These are phyloP conservation scores for Ophiognomonia clavigignenti-juglandacearum DNA, from an alignment of 2,329 filamentous ascomycete species.

Conservation along the genomic window DNA sequence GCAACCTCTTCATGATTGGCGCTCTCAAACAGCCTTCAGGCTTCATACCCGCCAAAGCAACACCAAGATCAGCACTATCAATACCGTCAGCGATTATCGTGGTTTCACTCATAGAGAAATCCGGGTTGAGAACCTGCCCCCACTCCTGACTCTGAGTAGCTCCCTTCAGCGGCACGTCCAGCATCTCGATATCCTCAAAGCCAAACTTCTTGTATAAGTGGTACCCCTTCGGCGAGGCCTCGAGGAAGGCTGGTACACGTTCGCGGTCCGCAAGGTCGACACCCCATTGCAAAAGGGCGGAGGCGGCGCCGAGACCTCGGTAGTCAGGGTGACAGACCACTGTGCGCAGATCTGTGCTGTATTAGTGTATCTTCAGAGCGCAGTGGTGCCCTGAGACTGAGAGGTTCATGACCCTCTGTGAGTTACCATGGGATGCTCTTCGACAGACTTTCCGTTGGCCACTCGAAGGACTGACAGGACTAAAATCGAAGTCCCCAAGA, in stretches of 20 bases:
- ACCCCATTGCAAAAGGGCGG: conserved; percentile 23
- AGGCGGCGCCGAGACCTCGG: conserved; percentile 23
- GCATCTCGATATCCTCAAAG: conserved; percentile 21
- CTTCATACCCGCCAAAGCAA: neutral
- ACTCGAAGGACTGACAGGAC: no score
- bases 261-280: conserved; percentile 22
- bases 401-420: no score
- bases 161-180: conserved; percentile 21
- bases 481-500: no score
- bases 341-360: conserved; percentile 16
- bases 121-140: neutral
- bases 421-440: no score
- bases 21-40: neutral
- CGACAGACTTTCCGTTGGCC: no score
- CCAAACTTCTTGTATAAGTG: conserved; percentile 23
- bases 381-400: no score
- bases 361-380: no score
- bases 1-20: neutral
- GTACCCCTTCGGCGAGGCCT: conserved; percentile 24
- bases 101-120: no score
- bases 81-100: neutral
- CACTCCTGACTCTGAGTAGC: neutral
- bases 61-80: neutral
- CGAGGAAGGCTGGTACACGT: conserved; percentile 21
- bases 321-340: conserved; percentile 19